Evolutionary conservation across 257 asterid genomes (phyloP).

Genomic region (Leptodermis oblonga): DNA sequence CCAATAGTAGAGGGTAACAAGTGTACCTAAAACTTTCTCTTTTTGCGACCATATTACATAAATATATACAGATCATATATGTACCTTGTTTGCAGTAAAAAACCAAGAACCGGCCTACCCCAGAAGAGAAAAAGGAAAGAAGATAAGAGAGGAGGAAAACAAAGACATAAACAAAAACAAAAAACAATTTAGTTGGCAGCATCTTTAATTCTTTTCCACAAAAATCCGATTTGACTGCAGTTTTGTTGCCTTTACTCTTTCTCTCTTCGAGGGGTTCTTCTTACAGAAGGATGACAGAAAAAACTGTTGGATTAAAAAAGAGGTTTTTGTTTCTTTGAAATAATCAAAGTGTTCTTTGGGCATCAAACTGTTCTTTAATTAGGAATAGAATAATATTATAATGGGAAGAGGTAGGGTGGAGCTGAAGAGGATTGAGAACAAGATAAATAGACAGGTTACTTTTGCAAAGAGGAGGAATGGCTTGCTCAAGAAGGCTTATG

Average conservation of each 20-base stretch:
- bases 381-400: not conserved
- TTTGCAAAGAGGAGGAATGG: conserved; percentile 74
- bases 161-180: not conserved
- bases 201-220: conserved; percentile 19
- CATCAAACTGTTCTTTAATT: not conserved
- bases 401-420: conserved; percentile 79
- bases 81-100: conserved; percentile 16
- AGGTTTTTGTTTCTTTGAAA: conserved; percentile 1
- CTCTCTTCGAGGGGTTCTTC: no score
- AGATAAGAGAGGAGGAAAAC: not conserved
- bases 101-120: conserved; percentile 33
- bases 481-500: conserved; percentile 59
- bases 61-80: no score
- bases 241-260: conserved; percentile 2
- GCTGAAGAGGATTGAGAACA: conserved; percentile 67
- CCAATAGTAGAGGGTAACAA: no score
- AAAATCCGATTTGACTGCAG: conserved; percentile 24
- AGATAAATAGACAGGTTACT: conserved; percentile 67
- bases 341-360: not conserved
- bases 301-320: not conserved
- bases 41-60: no score
- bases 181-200: not conserved
- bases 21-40: no score
- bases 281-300: not conserved
- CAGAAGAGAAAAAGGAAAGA: conserved; percentile 18